phyloP scores from a whole-genome alignment of 2,329 filamentous ascomycete genomes.

The Neofusicoccum umdonicola region DNA sequence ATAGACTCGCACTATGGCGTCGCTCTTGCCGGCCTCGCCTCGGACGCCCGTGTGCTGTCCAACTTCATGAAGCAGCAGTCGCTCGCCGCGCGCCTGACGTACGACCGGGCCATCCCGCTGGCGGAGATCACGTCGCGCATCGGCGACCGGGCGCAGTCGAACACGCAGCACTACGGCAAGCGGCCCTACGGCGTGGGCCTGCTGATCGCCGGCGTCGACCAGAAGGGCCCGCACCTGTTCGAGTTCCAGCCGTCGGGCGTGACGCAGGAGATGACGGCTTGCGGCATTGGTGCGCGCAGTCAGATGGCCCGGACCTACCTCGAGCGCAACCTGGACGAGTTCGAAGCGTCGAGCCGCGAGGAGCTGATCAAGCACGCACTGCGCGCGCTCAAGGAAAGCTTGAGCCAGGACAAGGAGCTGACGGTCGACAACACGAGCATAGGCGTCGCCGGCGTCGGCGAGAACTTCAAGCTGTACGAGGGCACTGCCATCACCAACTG shows the following conservation, averaged over 20 bases:
- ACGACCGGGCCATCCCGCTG: constrained; percentile 88
- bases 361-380: constrained; percentile 89
- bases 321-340: constrained; percentile 84
- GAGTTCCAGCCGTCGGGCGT: constrained; percentile 97
- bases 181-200: constrained; percentile 94
- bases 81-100: constrained; percentile 90
- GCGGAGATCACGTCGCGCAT: constrained; percentile 88
- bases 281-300: constrained; percentile 90
- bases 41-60: constrained; percentile 96
- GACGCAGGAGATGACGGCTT: constrained; percentile 96
- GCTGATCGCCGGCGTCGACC: constrained; percentile 89
- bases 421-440: constrained; percentile 96
- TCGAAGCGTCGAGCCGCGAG: constrained; percentile 72
- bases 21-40: constrained; percentile 93
- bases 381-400: constrained; percentile 86
- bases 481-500: constrained; percentile 81
- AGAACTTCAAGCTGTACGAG: constrained; percentile 89
- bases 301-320: constrained; percentile 98
- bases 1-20: constrained; percentile 95
- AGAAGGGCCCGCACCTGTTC: constrained; percentile 90
- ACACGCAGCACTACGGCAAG: constrained; percentile 96
- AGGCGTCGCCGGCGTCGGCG: constrained; percentile 72
- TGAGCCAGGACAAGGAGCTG: constrained; percentile 96
- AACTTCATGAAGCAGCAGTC: constrained; percentile 99
- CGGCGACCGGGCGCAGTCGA: constrained; percentile 92